Evolutionary conservation across 345 rosid species (phyloP).

Genomic region (Eucalyptus lansdowneana): DNA sequence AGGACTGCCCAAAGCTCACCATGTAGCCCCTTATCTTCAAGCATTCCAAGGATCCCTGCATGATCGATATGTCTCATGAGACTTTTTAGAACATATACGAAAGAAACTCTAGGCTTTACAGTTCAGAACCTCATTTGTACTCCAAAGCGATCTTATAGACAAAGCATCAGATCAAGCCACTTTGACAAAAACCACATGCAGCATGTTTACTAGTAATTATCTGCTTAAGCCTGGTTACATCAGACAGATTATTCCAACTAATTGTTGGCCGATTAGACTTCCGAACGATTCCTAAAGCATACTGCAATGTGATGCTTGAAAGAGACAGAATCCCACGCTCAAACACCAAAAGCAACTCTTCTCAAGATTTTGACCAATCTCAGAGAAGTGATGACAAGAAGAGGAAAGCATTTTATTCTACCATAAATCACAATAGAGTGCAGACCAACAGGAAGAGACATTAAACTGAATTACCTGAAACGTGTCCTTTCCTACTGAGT

Average conservation of each 20-base stretch:
- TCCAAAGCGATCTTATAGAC: not conserved
- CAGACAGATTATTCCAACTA: not conserved
- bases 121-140: not conserved
- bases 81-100: not conserved
- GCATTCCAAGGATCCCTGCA: slow-evolving; percentile 80
- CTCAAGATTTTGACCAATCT: not conserved
- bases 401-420: not conserved
- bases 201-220: not conserved
- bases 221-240: not conserved
- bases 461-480: slow-evolving; percentile 35
- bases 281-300: not conserved
- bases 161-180: not conserved
- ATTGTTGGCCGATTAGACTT: not conserved
- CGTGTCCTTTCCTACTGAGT: slow-evolving; percentile 90
- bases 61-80: not conserved
- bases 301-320: not conserved
- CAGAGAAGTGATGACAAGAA: not conserved
- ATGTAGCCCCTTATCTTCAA: slow-evolving; percentile 64
- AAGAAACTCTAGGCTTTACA: not conserved
- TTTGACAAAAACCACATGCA: not conserved
- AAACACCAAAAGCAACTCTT: not conserved
- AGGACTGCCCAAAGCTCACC: slow-evolving; percentile 90
- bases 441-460: not conserved
- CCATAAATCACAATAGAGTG: not conserved
- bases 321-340: not conserved